Base-by-base conservation (phyloP, 345 rosid species). In the Triadica sebifera region DNA sequence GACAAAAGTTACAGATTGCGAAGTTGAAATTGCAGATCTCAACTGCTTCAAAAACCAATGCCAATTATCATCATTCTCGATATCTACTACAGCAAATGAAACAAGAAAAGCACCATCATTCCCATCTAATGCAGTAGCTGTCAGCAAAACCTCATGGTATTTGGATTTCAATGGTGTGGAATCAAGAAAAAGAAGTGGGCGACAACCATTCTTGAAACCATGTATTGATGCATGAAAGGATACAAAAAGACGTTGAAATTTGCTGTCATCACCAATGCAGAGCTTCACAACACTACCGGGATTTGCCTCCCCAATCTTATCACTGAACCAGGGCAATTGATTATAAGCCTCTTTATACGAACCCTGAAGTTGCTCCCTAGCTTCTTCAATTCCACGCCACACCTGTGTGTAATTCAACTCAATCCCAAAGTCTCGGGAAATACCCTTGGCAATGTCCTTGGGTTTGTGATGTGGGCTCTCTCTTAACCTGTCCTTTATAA, bases 101-200 rank as follows among this genome's bases (percentile, higher is more conserved):
- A 94, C 86, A 4, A 94, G 98, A 79, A 88, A 89, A 80, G 81
- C 67, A 22, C 82, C 85, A 71, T 92, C 95, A 72, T 92, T 89
- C 39, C 94, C 98, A 86, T 94, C 98, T 60, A 92, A 73, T 52
- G 93, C 93, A 78, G 91, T 87, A 38, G 93, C 98, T 0, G 84
- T 88, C 81, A 94, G 84, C 85, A 94, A 74, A 51, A 86, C 72
- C 86, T 92, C 98, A 62, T 89, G 91, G 76, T 86, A 89, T 81
- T 89, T 89, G 70, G 97, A 92, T 81, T 85, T 91, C 69, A 94
- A 66, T 0, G 87, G 77, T 22, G 84, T 84, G 45, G 93, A 84
- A 72, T 93, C 97, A 53, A 94, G 95, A 77, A 91, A 92, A 75
- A 94, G 78, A 81, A 94, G 89, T 0, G 93, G 98, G n/a, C 98